phyloP scores from a whole-genome alignment of 2,329 filamentous ascomycete genomes.

The Pezicula neosporulosa region DNA sequence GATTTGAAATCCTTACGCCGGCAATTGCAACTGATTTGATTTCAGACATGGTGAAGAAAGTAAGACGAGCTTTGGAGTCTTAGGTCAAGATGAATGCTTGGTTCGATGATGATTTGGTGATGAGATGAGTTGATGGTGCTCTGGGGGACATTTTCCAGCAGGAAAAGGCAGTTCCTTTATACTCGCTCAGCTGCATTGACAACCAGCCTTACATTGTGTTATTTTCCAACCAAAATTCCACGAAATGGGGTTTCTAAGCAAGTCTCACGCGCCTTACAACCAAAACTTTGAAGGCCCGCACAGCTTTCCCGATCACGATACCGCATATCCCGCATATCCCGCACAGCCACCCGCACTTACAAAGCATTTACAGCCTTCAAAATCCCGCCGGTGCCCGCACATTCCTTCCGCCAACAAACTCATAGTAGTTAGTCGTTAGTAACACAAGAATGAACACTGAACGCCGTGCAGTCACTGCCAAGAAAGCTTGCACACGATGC shows the following conservation, averaged over 20 bases:
- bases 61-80: background rate
- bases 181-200: conserved; percentile 2
- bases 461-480: conserved; percentile 4
- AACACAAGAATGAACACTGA: conserved; percentile 9
- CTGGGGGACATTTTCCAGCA: conserved; percentile 2
- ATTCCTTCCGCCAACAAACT: too few relatives aligned
- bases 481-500: conserved; percentile 16
- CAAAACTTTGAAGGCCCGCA: conserved; percentile 6
- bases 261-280: too few relatives aligned
- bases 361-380: conserved; percentile 7
- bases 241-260: too few relatives aligned
- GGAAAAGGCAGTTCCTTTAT: conserved; percentile 7
- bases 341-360: conserved; percentile 6
- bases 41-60: conserved; percentile 1
- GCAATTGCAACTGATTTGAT: conserved; percentile 1
- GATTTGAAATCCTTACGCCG: conserved; percentile 3
- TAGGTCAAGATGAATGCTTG: background rate
- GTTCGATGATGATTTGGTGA: background rate
- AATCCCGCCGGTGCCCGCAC: conserved; percentile 11
- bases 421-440: too few relatives aligned
- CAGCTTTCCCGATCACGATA: conserved; percentile 5
- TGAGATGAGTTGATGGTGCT: conserved; percentile 5
- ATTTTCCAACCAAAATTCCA: background rate
- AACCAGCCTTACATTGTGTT: conserved; percentile 1
- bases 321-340: conserved; percentile 15